phyloP scores from a whole-genome alignment of 345 rosid species.

The Linum trigynum region DNA sequence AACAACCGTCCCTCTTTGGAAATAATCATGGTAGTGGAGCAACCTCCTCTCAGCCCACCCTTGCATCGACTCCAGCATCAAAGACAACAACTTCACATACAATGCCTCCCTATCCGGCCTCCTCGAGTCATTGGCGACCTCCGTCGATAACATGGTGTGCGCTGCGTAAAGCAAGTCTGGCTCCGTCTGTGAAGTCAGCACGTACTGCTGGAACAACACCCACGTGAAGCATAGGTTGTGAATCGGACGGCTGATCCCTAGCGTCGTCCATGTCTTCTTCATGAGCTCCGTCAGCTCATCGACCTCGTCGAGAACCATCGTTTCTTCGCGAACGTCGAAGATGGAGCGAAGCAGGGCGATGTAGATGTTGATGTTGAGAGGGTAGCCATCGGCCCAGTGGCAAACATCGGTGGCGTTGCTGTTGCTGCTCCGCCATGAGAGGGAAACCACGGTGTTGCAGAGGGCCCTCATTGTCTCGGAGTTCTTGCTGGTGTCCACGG shows the following conservation, averaged over 20 bases:
- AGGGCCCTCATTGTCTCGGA: slow-evolving; percentile 64
- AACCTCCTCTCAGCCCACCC: slow-evolving; percentile 82
- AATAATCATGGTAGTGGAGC: slow-evolving; percentile 59
- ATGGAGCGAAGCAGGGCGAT: slow-evolving; percentile 51
- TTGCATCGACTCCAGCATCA: slow-evolving; percentile 60
- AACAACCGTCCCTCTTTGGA: slow-evolving; percentile 47
- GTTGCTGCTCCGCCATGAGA: slow-evolving; percentile 58
- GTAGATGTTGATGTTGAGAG: slow-evolving; percentile 68
- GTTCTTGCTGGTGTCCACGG: slow-evolving; percentile 55
- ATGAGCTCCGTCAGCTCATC: slow-evolving; percentile 81
- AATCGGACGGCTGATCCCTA: slow-evolving; percentile 56
- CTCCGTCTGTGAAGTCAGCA: slow-evolving; percentile 50
- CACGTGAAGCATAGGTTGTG: slow-evolving; percentile 80
- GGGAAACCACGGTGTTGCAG: slow-evolving; percentile 55
- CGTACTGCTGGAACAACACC: slow-evolving; percentile 83
- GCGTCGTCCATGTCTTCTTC: slow-evolving; percentile 84
- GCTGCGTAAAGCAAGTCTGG: slow-evolving; percentile 71
- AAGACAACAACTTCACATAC: slow-evolving; percentile 48
- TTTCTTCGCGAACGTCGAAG: slow-evolving; percentile 72
- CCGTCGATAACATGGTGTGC: slow-evolving; percentile 52
- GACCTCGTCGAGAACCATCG: slow-evolving; percentile 72
- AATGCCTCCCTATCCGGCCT: slow-evolving; percentile 52
- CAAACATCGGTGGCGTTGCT: slow-evolving; percentile 64
- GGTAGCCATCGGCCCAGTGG: slow-evolving; percentile 95
- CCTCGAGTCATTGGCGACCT: slow-evolving; percentile 70